Conservation (phyloP, 202 grass and related monocot species). For the Zizania palustris region DNA sequence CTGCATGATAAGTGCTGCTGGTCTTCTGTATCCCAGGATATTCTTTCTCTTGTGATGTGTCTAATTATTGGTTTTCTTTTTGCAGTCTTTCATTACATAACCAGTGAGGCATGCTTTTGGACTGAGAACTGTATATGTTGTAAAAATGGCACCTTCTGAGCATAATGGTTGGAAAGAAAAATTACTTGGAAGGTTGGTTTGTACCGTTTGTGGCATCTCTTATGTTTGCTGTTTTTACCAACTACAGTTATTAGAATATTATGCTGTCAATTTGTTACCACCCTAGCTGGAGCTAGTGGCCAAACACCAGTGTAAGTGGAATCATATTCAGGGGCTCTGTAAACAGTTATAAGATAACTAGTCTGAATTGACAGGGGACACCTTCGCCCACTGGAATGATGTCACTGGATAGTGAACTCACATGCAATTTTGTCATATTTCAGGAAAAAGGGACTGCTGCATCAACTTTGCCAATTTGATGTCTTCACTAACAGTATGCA, state of each 20-base stretch:
- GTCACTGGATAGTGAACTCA: conserved; percentile 1
- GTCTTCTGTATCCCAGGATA: neutral
- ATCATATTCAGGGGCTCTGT: neutral
- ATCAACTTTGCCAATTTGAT: conserved; percentile 19
- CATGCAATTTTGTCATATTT: conserved; percentile 16
- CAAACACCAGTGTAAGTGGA: neutral
- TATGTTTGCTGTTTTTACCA: conserved; percentile 7
- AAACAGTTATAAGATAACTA: neutral
- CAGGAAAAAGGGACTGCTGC: neutral
- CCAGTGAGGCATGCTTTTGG: conserved; percentile 31
- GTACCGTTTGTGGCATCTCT: neutral
- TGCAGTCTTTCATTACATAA: conserved; percentile 46
- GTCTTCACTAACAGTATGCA: neutral
- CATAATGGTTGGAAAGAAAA: neutral
- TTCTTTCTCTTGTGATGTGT: neutral
- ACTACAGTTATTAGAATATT: conserved; percentile 8
- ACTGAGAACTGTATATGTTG: neutral
- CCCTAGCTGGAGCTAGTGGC: neutral
- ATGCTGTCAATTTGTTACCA: neutral
- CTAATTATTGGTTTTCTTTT: conserved; percentile 13
- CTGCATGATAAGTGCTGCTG: neutral
- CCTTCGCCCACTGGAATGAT: neutral
- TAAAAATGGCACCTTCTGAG: neutral
- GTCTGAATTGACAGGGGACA: neutral
- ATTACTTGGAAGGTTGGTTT: conserved; percentile 32